A percentile compares a stretch with the other conserved stretches of the same genome.
These are phyloP conservation scores for Candida yuanshanica DNA, from an alignment of 805 yeast species.

Conservation along the genomic window DNA sequence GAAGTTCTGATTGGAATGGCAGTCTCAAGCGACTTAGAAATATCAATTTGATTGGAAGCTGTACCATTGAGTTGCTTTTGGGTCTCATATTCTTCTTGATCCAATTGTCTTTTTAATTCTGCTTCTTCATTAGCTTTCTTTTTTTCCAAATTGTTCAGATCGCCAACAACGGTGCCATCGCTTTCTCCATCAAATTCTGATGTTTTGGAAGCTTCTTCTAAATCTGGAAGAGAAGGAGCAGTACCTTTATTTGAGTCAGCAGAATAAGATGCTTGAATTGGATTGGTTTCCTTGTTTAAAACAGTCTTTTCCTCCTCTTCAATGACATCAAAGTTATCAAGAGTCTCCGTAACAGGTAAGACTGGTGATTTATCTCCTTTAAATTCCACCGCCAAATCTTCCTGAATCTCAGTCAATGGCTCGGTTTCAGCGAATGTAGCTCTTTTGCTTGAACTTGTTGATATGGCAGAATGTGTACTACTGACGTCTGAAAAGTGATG, in stretches of 20 bases:
- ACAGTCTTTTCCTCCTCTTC: not conserved
- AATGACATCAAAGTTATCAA: not conserved
- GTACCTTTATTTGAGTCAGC: no score
- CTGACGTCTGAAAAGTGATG: constrained; percentile 5
- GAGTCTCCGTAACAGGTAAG: not conserved
- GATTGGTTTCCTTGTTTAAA: no score
- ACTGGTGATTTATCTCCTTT: not conserved
- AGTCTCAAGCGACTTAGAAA: not conserved
- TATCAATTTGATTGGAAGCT: not conserved
- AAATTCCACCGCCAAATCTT: constrained; percentile 12
- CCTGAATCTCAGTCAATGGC: constrained; percentile 18
- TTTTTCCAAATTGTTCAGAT: not conserved
- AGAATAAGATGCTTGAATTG: no score
- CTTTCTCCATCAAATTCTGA: not conserved
- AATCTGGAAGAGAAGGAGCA: no score
- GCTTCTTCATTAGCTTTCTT: not conserved
- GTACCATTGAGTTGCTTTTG: not conserved
- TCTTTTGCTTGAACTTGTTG: constrained; percentile 12
- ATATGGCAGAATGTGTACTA: constrained; percentile 9
- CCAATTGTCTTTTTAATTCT: not conserved
- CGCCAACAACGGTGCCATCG: not conserved
- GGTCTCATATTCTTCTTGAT: not conserved
- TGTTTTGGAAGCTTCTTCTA: not conserved
- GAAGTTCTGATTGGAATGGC: not conserved
- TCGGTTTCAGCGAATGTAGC: constrained; percentile 15